Evolutionary conservation across 257 asterid genomes (phyloP).

Genomic region (Striga asiatica): DNA sequence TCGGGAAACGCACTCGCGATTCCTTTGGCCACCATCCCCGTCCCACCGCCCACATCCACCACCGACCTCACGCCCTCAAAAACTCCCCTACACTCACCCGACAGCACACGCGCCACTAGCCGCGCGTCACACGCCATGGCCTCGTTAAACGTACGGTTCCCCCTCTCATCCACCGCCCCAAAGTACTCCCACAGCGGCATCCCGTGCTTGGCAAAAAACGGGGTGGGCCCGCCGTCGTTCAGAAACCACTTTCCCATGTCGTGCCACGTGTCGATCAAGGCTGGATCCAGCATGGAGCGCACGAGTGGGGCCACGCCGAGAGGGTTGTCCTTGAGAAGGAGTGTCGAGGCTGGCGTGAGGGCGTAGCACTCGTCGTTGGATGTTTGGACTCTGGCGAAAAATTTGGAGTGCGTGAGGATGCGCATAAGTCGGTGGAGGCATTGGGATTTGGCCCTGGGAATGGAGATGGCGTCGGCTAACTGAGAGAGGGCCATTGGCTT

Average conservation of each 20-base stretch:
- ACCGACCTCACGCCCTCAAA: not conserved
- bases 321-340: not conserved
- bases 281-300: not conserved
- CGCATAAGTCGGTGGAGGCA: not conserved
- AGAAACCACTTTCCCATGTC: not conserved
- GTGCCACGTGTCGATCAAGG: not conserved
- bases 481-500: not conserved
- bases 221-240: not conserved
- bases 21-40: not conserved
- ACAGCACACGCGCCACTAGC: not conserved
- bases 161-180: not conserved
- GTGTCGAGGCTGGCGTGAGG: not conserved
- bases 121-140: not conserved
- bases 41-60: conserved; percentile 1
- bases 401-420: not conserved
- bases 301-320: not conserved
- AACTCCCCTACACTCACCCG: not conserved
- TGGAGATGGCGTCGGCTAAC: not conserved
- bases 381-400: not conserved
- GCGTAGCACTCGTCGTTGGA: not conserved
- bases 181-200: not conserved
- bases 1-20: not conserved
- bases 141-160: not conserved
- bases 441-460: not conserved
- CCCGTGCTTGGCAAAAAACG: not conserved